Conservation (phyloP, 805 yeast genomes). For the Wickerhamomyces ciferrii region DNA sequence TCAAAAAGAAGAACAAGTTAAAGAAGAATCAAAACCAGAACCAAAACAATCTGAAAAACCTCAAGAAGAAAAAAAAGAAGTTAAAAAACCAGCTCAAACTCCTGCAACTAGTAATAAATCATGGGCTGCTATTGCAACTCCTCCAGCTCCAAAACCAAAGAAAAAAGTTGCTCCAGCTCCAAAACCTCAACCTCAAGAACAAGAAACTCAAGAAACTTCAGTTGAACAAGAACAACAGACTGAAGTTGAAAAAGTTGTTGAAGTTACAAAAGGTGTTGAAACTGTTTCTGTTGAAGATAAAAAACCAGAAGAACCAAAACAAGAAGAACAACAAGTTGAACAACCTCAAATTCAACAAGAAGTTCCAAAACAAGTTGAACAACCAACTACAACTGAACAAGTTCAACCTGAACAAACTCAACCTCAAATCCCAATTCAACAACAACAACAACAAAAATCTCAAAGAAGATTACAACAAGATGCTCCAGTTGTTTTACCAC, state of each 20-base stretch:
- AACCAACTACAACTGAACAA: slow-evolving; percentile 14
- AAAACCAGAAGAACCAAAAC: background rate
- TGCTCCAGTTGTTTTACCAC: slow-evolving; percentile 49
- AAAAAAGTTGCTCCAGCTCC: slow-evolving; percentile 12
- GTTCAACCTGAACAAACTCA: slow-evolving; percentile 21
- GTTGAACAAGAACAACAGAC: background rate
- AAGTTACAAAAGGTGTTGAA: slow-evolving; percentile 2
- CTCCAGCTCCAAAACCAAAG: slow-evolving; percentile 28
- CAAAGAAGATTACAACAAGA: slow-evolving; percentile 35
- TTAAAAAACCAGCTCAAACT: slow-evolving; percentile 12
- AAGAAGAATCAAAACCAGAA: slow-evolving; percentile 11
- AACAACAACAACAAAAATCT: slow-evolving; percentile 21
- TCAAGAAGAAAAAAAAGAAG: slow-evolving; percentile 3
- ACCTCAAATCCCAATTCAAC: slow-evolving; percentile 12
- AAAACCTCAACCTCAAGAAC: slow-evolving; percentile 16
- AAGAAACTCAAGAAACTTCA: slow-evolving; percentile 32
- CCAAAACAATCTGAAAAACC: slow-evolving; percentile 11
- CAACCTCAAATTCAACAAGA: slow-evolving; percentile 10
- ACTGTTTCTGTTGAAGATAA: background rate
- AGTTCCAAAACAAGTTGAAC: slow-evolving; percentile 12
- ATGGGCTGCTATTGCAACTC: slow-evolving; percentile 70
- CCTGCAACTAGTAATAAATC: slow-evolving; percentile 33
- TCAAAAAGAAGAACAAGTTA: slow-evolving; percentile 5
- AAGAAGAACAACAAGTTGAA: slow-evolving; percentile 4
- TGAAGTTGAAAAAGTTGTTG: slow-evolving; percentile 4